Evolutionary conservation across 1,139 yeast species (phyloP), one percentile per base, ranked within the genome.

Genomic region (Scheffersomyces insectosa): DNA sequence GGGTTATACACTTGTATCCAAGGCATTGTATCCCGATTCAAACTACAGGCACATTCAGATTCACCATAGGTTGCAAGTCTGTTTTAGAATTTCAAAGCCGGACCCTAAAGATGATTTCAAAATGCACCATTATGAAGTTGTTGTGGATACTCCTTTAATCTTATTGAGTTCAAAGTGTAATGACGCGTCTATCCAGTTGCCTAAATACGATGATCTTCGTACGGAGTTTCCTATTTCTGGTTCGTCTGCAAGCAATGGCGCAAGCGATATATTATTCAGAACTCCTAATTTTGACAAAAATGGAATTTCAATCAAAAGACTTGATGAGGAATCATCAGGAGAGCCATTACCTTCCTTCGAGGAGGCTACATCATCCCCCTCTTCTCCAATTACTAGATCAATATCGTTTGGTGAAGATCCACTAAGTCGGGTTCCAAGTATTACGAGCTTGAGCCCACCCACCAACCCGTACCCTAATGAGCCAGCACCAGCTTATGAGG

Each of bases 71-170:
- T 68, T 90, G 40, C 95, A 88, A 55, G 79, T 89, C 4, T 82
- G 89, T 54, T 77, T 90, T 52, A 70, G 97, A 45, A 84, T 90
- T 30, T 85, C 95, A 28, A 85, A 83, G 54, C 77, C 77, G 0
- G 83, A 80, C 47, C 78, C 82, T 5, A 72, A 72, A 9, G 83
- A 81, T 46, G 64, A 71, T 41, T 71, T 68, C 39, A 82, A 79
- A 52, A 69, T 86, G 68, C 91, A 88, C 55, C 95, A 88, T 62
- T 90, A 84, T 58, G 97, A 90, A 56, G 96, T 90, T 38, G 83
- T 89, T 41, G 86, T 90, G 37, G 97, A 89, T 60, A 87, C 96
- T 0, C 97, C 97, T 0, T 74, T 90, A 41, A 75, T 78, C 28
- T 70, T 90, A 42, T 72, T 88, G 38, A 85, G 95, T 42, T 79